Evolutionary conservation across 345 rosid genomes (phyloP), one percentile per base, ranked within the genome.

Genomic region (Ceriops zippeliana): DNA sequence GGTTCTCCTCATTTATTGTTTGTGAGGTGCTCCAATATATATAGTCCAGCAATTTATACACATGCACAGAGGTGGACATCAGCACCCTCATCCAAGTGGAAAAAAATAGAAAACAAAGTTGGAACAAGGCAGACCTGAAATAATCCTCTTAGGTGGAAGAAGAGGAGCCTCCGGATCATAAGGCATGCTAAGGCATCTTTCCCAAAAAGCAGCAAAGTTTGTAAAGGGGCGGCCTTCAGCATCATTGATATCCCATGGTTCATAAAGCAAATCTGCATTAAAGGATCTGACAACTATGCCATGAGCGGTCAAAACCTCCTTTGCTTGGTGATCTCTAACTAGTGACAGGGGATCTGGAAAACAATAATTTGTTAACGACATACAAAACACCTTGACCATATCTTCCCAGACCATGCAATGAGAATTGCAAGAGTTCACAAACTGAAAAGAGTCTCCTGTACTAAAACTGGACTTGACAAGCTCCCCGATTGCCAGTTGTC

Each of bases 111-210:
- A 75, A 49, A 37, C 52, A 24, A 26, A 35, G 19, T 62, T 38
- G 71, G 73, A 20, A 74, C 59, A 52, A 69, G 47, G 70, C 75
- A 68, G 52, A 91, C 98, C 98, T 83, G 96, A 82, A 75, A 87
- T 80, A 57, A 93, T 88, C 86, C 91, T 91, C 89, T 85, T 93
- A 24, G 98, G 97, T 28, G 98, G 98, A 52, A 93, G 97, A 75
- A 93, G 91, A 59, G 98, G 98, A 75, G 98, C 75, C 69, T 93
- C 98, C 21, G 98, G 98, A 78, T 93, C 98, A 80, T 76, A 89
- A 65, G 98, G 87, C 98, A 91, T 93, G 83, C 88, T 89, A 71
- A 93, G 97, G 72, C 98, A 93, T 85, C 79, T 87, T 52, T 86
- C 97, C 98, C 97, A 93, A 75, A 93, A 93, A 62, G 83, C 87